Conservation (phyloP, 2,329 filamentous ascomycete species). For the Alternaria sp. region DNA sequence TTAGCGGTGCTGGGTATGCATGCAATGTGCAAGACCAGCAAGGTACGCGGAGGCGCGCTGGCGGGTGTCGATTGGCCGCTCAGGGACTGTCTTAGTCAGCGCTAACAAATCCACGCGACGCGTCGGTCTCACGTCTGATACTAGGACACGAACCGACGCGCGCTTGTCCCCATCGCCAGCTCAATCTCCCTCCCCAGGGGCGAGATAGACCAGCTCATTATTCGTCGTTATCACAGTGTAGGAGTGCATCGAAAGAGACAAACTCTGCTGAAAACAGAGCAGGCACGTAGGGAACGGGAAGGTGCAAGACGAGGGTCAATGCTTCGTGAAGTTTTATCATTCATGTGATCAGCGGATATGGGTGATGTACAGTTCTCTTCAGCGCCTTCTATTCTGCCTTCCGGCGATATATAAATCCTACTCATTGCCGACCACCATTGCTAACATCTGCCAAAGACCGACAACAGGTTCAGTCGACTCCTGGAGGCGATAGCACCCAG, state of each 20-base stretch:
- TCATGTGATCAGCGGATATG: rapidly evolving
- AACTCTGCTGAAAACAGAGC: neutral
- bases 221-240: no score
- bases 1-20: neutral
- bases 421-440: no score
- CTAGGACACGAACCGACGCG: neutral
- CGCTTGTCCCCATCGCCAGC: rapidly evolving
- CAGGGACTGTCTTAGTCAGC: neutral
- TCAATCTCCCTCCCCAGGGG: no score
- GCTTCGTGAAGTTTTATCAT: neutral
- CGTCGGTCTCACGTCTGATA: neutral
- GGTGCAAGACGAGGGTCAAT: neutral
- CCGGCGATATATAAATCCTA: no score
- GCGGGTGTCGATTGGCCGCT: neutral
- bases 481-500: no score
- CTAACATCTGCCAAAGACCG: no score
- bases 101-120: neutral
- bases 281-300: neutral
- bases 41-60: neutral
- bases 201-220: no score
- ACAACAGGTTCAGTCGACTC: no score
- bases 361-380: rapidly evolving
- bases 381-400: no score
- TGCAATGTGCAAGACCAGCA: neutral
- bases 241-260: neutral